Evolutionary conservation across 208 protist genomes (phyloP).

Genomic region (Leishmania turanica): DNA sequence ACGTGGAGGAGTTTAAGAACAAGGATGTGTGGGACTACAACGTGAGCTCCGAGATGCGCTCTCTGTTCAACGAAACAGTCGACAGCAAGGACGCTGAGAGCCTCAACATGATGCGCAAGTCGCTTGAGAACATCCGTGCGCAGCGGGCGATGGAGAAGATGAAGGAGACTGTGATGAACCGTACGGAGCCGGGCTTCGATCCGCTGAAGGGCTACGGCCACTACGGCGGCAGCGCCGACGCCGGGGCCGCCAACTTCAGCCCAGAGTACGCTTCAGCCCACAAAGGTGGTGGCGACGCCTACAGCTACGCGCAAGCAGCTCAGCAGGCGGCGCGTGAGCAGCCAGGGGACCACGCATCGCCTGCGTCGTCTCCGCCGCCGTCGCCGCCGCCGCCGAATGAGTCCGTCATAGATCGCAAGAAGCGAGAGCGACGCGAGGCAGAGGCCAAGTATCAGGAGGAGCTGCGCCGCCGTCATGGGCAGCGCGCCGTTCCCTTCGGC

Average conservation of each 20-base stretch:
- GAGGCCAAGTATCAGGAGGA: constrained; percentile 77
- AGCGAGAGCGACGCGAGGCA: constrained; percentile 57
- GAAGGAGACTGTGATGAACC: constrained; percentile 83
- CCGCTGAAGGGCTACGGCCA: constrained; percentile 44
- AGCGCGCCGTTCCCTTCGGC: constrained; percentile 74
- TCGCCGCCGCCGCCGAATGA: constrained; percentile 31
- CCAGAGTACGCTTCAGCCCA: constrained; percentile 30
- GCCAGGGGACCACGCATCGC: constrained; percentile 1
- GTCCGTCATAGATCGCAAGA: constrained; percentile 43
- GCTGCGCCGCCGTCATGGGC: constrained; percentile 71
- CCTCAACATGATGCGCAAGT: constrained; percentile 87
- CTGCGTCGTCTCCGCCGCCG: background rate
- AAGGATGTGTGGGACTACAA: constrained; percentile 85
- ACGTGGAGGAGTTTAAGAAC: constrained; percentile 81
- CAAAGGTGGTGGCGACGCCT: constrained; percentile 7
- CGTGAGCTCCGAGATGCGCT: constrained; percentile 74
- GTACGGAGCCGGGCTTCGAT: constrained; percentile 22
- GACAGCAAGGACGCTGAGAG: constrained; percentile 79
- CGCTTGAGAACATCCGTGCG: constrained; percentile 83
- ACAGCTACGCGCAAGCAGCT: constrained; percentile 21
- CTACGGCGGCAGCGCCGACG: constrained; percentile 48
- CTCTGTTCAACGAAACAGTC: constrained; percentile 67
- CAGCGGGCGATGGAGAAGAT: constrained; percentile 83
- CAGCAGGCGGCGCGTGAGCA: constrained; percentile 15
- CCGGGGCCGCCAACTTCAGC: constrained; percentile 50